phyloP scores from a whole-genome alignment of 129 eudicot genomes.

The Pseudognaphalium luteoalbum region DNA sequence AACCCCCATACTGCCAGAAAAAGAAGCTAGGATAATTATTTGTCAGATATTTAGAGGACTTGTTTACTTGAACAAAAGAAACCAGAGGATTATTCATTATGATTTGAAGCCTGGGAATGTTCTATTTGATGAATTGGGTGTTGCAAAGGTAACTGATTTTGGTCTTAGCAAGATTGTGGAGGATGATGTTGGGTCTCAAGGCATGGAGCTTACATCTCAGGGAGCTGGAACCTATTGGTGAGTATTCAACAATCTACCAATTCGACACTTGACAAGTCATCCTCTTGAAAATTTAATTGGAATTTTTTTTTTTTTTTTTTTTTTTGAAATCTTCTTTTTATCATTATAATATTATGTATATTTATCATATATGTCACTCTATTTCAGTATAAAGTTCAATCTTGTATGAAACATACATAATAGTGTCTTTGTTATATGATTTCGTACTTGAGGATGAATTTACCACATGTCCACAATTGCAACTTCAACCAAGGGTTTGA shows the following conservation, averaged over 20 bases:
- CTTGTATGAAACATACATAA: background rate
- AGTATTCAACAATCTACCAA: constrained; percentile 28
- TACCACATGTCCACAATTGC: constrained; percentile 10
- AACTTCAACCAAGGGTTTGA: background rate
- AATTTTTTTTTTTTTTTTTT: constrained; percentile 1
- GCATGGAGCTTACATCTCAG: constrained; percentile 99
- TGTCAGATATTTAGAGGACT: constrained; percentile 97
- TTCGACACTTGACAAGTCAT: background rate
- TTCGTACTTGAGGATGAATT: background rate
- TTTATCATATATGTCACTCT: background rate
- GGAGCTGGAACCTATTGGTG: constrained; percentile 99
- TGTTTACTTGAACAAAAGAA: constrained; percentile 87
- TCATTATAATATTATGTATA: background rate
- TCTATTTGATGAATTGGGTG: constrained; percentile 87
- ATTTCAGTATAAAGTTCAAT: background rate
- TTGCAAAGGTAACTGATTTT: constrained; percentile 97
- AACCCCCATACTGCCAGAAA: constrained; percentile 82
- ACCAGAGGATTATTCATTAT: constrained; percentile 90
- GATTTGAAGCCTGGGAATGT: constrained; percentile 99
- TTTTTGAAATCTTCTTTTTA: background rate
- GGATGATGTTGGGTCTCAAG: constrained; percentile 98
- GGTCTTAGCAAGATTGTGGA: constrained; percentile 99
- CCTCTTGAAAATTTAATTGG: background rate
- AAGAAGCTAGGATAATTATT: constrained; percentile 88
- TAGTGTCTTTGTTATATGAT: background rate